Percentiles rank a stretch among this genome's conserved stretches.
These are phyloP conservation scores for Astrocystis sublimbata DNA, from an alignment of 495 filamentous ascomycete species.

Conservation along the genomic window DNA sequence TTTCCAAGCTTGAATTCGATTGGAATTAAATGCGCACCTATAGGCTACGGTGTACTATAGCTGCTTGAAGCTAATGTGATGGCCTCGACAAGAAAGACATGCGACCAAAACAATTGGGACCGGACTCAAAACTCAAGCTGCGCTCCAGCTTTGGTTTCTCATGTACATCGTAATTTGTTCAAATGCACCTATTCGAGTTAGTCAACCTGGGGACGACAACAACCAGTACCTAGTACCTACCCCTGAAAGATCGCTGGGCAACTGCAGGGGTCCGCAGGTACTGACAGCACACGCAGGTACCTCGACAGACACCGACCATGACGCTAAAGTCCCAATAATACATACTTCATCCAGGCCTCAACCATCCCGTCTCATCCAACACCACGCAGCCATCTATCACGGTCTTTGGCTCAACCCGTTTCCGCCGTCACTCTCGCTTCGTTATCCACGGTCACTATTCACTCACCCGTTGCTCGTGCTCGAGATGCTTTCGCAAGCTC, in stretches of 20 bases:
- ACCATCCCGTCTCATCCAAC: too few relatives aligned
- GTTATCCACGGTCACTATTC: too few relatives aligned
- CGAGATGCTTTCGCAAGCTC: conserved; percentile 29
- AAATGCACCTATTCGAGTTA: not conserved
- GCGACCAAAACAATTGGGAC: not conserved
- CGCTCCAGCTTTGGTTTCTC: too few relatives aligned
- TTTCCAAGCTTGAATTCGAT: too few relatives aligned
- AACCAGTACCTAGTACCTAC: not conserved
- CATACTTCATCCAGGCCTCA: too few relatives aligned
- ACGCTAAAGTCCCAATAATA: conserved; percentile 1
- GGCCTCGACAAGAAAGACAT: too few relatives aligned
- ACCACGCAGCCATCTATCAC: conserved; percentile 1
- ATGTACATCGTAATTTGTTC: too few relatives aligned
- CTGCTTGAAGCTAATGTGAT: too few relatives aligned
- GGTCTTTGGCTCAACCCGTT: not conserved
- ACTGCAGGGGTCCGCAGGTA: not conserved
- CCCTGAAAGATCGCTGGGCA: not conserved
- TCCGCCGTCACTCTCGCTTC: not conserved
- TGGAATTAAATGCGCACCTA: too few relatives aligned
- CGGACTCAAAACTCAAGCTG: too few relatives aligned
- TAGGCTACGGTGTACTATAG: too few relatives aligned
- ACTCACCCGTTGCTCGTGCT: not conserved
- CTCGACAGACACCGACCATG: not conserved
- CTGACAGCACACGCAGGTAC: not conserved
- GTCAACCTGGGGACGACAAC: not conserved